phyloP scores from a whole-genome alignment of 23 red algal species.

The Gracilaria vermiculophylla region DNA sequence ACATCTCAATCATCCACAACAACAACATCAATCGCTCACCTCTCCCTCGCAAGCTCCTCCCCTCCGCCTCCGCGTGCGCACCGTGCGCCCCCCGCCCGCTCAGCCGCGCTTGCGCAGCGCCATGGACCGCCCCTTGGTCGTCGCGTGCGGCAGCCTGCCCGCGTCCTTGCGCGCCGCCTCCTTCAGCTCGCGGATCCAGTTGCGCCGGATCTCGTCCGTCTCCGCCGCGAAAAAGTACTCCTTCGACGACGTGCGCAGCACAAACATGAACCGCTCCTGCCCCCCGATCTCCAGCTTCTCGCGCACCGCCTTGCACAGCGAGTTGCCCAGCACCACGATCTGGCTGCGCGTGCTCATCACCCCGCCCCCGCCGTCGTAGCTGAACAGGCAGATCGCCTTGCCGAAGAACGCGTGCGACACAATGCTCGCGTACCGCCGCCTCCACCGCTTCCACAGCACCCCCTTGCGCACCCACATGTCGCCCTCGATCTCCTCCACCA shows the following conservation, averaged over 20 bases:
- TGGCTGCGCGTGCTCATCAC: constrained; percentile 53
- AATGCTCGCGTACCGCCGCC: constrained; percentile 63
- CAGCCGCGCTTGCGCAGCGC: constrained; percentile 24
- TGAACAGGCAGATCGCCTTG: constrained; percentile 67
- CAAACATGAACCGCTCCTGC: constrained; percentile 54
- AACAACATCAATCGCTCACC: background rate
- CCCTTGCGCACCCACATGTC: constrained; percentile 78
- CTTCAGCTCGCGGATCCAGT: constrained; percentile 54
- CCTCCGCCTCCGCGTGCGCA: too few relatives aligned
- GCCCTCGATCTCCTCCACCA: constrained; percentile 73
- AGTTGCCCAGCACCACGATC: constrained; percentile 53
- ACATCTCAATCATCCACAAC: background rate
- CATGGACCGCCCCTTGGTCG: constrained; percentile 52
- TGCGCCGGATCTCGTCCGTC: constrained; percentile 41
- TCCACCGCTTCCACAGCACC: constrained; percentile 69
- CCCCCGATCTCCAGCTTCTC: constrained; percentile 65
- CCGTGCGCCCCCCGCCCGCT: too few relatives aligned
- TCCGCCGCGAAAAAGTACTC: constrained; percentile 69
- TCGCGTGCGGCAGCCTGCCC: background rate
- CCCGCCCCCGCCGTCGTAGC: constrained; percentile 52
- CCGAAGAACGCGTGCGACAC: constrained; percentile 73
- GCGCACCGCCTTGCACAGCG: constrained; percentile 42
- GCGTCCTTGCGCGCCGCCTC: constrained; percentile 53
- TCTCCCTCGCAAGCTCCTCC: background rate
- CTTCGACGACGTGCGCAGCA: constrained; percentile 48